Percentiles rank a stretch among this genome's conserved stretches.
These are phyloP conservation scores for Hypoxylon rubiginosum DNA, from an alignment of 2,329 filamentous ascomycete species.

Conservation along the genomic window DNA sequence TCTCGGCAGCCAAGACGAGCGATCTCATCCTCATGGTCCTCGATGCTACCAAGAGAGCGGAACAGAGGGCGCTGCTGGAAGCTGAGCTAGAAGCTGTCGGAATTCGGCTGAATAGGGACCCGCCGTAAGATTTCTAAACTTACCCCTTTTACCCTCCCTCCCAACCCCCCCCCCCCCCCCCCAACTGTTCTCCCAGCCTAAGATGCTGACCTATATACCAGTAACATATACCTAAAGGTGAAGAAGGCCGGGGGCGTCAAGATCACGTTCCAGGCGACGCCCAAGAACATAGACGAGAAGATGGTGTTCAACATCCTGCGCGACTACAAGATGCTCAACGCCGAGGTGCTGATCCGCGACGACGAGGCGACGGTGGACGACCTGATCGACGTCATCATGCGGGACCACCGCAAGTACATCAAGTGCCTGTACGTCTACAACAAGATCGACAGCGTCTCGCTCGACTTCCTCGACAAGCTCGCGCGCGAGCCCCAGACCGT, in stretches of 20 bases:
- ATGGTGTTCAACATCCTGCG: constrained; percentile 98
- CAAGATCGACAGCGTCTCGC: constrained; percentile 95
- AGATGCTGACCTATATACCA: constrained; percentile 53
- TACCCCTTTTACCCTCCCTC: not conserved
- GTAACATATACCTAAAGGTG: constrained; percentile 95
- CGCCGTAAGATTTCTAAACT: constrained; percentile 76
- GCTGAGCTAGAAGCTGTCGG: constrained; percentile 95
- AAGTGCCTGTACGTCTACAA: constrained; percentile 97
- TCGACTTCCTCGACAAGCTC: constrained; percentile 92
- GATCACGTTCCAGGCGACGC: constrained; percentile 91
- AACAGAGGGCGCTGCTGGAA: constrained; percentile 90
- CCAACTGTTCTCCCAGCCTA: not conserved
- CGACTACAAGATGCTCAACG: constrained; percentile 99
- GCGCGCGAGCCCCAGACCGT: constrained; percentile 94
- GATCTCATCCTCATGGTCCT: constrained; percentile 97
- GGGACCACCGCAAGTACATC: constrained; percentile 98
- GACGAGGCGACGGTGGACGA: constrained; percentile 97
- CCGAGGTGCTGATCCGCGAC: constrained; percentile 94
- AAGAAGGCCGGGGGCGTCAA: constrained; percentile 99
- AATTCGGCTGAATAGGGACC: constrained; percentile 90
- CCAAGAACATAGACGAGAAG: constrained; percentile 94
- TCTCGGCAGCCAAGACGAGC: constrained; percentile 97
- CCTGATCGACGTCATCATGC: constrained; percentile 99
- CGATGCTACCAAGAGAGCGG: constrained; percentile 95
- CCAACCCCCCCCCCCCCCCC: too few relatives aligned